Evolutionary conservation across 2,329 filamentous ascomycete genomes (phyloP).

Genomic region (Venturia asperata): DNA sequence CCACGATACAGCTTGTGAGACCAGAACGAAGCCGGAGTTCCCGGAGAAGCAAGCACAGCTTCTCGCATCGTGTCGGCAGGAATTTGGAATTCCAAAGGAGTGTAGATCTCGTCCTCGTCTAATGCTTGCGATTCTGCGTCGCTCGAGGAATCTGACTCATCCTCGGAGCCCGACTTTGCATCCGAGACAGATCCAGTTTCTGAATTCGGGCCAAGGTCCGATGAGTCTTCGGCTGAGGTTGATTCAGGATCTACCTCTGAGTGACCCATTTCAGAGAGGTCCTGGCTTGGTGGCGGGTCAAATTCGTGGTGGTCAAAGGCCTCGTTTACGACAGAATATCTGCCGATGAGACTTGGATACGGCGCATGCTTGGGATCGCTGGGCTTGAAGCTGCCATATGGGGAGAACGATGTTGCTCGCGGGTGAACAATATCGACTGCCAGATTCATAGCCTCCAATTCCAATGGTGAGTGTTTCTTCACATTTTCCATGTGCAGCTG

Average conservation of each 20-base stretch:
- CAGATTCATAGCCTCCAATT: neutral
- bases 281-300: neutral
- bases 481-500: neutral
- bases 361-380: neutral
- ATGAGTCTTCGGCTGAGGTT: neutral
- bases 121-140: neutral
- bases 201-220: neutral
- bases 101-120: neutral
- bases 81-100: conserved; percentile 17
- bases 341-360: neutral
- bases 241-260: neutral
- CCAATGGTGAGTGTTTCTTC: no score
- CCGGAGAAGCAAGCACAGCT: conserved; percentile 9
- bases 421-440: neutral
- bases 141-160: neutral
- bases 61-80: conserved; percentile 14
- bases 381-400: neutral
- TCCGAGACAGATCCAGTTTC: neutral
- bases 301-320: neutral
- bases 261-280: neutral
- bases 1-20: conserved; percentile 60
- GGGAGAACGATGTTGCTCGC: neutral
- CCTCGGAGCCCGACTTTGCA: neutral
- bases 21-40: conserved; percentile 46
- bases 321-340: neutral